These are phyloP conservation scores for Penicillium ucsense DNA, from an alignment of 495 filamentous ascomycete genomes.

Conservation along the genomic window DNA sequence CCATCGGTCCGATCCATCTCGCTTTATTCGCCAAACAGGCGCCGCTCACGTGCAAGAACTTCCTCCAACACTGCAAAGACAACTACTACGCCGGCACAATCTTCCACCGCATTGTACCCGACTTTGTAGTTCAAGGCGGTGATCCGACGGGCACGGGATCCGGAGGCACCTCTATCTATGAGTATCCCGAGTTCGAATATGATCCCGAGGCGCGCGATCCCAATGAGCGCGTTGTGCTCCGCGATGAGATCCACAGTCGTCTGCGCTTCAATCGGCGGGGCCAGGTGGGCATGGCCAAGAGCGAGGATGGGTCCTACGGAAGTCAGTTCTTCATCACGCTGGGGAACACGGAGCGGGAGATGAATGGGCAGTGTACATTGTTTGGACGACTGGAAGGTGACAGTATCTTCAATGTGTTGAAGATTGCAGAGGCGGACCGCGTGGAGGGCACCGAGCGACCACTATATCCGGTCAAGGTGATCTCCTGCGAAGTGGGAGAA, in stretches of 20 bases:
- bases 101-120: conserved; percentile 87
- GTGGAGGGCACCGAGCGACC: conserved; percentile 74
- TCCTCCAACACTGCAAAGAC: conserved; percentile 89
- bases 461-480: conserved; percentile 76
- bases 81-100: conserved; percentile 87
- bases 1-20: conserved; percentile 76
- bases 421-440: conserved; percentile 81
- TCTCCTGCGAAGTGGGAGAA: conserved; percentile 59
- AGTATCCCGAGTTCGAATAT: conserved; percentile 69
- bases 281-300: conserved; percentile 80
- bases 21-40: conserved; percentile 91
- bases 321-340: conserved; percentile 98
- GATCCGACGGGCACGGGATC: conserved; percentile 88
- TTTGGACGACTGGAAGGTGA: conserved; percentile 91
- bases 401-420: conserved; percentile 89
- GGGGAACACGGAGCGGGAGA: conserved; percentile 64
- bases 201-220: conserved; percentile 50
- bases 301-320: conserved; percentile 63
- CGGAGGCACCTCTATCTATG: conserved; percentile 85
- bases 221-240: conserved; percentile 55
- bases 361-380: conserved; percentile 84
- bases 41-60: conserved; percentile 85
- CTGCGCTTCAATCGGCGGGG: conserved; percentile 90
- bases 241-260: conserved; percentile 85
- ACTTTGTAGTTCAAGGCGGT: conserved; percentile 90